Base-by-base conservation (phyloP, 805 yeast genomes). In the Nakazawaea pomicola region DNA sequence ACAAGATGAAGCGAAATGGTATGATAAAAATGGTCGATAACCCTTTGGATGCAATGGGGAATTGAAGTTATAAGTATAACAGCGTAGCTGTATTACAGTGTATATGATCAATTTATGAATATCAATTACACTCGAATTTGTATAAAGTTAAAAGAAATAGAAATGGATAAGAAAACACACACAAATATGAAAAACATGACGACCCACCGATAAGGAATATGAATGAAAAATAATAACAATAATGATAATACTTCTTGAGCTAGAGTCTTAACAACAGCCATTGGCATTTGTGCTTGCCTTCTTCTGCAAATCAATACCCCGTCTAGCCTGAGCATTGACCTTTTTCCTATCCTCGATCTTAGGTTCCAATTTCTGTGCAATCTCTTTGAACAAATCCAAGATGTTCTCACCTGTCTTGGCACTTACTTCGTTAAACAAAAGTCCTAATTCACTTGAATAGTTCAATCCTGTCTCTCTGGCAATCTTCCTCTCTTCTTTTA, bases 371-470 rank as follows among this genome's bases (percentile, higher is more conserved):
- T 66, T 67, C 48, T 66, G 60, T 0, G 84, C 83, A 49, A 77
- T 68, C 30, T 61, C 62, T 36, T 62, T 65, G 57, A 78, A 77
- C 6, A 70, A 62, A 15, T 70, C 65, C 43, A 63, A 62, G 14
- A 78, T 66, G 25, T 72, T 70, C 28, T 60, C 62, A 5, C 83
- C 83, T 0, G 76, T 66, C 55, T 77, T 78, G 0, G 83, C 83
- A 61, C 77, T 68, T 1, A 74, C 80, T 52, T 78, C 81, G 43
- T 65, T 65, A 53, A 71, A 75, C 20, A 74, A 44, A 28, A 78
- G 56, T 6, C 64, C 65, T 42, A 72, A 70, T 43, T 76, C 83
- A 39, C 62, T 63, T 2, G 80, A 78, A 52, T 78, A 80, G 25
- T 72, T 66, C 49, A 63, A 61, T 0, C 86, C 85, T 18, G 64